A percentile compares a stretch with the other conserved stretches of the same genome.
Evolutionary conservation across 306 rosid species (phyloP).

Genomic region (Medicago truncatula): MtrunA17r5.0-ANR NC_053044.1:50113001-50113500

Average conservation of each 20-base stretch:
- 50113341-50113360: conserved; percentile 78
- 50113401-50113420: conserved; percentile 88
- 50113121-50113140: conserved; percentile 50
- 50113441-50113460: conserved; percentile 97
- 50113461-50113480: conserved; percentile 86
- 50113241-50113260: conserved; percentile 91
- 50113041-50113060: conserved; percentile 13
- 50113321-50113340: conserved; percentile 82
- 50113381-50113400: conserved; percentile 97
- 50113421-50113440: conserved; percentile 76
- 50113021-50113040: neutral
- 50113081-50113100: neutral
- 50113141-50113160: conserved; percentile 89
- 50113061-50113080: neutral
- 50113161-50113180: conserved; percentile 96
- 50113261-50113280: conserved; percentile 99
- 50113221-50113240: conserved; percentile 81
- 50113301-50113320: conserved; percentile 92
- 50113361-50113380: conserved; percentile 92
- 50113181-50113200: conserved; percentile 94
- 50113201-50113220: conserved; percentile 91
- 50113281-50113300: conserved; percentile 94
- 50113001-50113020: conserved; percentile 3
- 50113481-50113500: conserved; percentile 77
- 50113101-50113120: conserved; percentile 28